A percentile compares a stretch with the other conserved stretches of the same genome.
phyloP scores from a whole-genome alignment of 805 yeast genomes.

The Lachancea meyersii region DNA sequence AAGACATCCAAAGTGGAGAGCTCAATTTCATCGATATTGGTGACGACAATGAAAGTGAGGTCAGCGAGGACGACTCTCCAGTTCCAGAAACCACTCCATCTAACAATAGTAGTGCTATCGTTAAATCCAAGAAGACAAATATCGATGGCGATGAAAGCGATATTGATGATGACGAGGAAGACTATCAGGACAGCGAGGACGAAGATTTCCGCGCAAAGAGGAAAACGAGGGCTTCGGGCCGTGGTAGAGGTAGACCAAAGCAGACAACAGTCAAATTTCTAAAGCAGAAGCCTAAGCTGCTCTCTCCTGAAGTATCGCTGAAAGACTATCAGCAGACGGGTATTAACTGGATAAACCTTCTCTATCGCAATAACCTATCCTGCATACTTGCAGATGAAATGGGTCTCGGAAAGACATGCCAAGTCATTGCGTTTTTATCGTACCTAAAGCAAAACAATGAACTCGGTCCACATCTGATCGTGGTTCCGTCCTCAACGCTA shows the following conservation, averaged over 20 bases:
- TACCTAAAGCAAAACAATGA: slow-evolving; percentile 59
- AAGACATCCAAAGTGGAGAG: slow-evolving; percentile 46
- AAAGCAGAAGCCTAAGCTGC: slow-evolving; percentile 61
- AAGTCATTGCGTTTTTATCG: slow-evolving; percentile 88
- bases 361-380: slow-evolving; percentile 72
- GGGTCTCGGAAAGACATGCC: slow-evolving; percentile 97
- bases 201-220: slow-evolving; percentile 19
- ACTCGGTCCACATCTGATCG: slow-evolving; percentile 81
- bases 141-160: slow-evolving; percentile 29
- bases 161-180: slow-evolving; percentile 29
- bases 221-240: slow-evolving; percentile 12
- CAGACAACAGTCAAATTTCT: slow-evolving; percentile 42
- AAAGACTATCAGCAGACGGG: slow-evolving; percentile 97
- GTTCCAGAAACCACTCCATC: neutral
- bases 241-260: slow-evolving; percentile 14
- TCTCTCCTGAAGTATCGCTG: slow-evolving; percentile 58
- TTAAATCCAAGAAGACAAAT: slow-evolving; percentile 5
- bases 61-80: slow-evolving; percentile 16
- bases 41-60: slow-evolving; percentile 27
- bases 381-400: slow-evolving; percentile 97
- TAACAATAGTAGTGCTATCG: neutral
- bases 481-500: slow-evolving; percentile 93
- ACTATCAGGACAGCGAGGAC: slow-evolving; percentile 27
- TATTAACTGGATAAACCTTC: slow-evolving; percentile 79
- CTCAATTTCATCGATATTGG: slow-evolving; percentile 28